phyloP scores from a whole-genome alignment of 2,329 filamentous ascomycete genomes.

The Aspergillus niger region DNA sequence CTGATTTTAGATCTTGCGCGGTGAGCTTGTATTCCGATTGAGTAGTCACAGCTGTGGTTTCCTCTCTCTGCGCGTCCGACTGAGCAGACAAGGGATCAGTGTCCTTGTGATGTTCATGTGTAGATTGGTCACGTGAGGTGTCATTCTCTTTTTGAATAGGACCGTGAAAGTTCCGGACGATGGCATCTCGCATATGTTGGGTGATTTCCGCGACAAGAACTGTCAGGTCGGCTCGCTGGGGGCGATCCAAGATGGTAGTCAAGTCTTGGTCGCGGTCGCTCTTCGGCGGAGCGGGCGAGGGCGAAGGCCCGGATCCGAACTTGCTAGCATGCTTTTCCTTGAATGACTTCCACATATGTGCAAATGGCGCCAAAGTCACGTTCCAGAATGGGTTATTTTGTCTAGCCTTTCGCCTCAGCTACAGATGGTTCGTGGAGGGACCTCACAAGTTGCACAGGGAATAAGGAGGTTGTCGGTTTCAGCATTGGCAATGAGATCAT shows the following conservation, averaged over 20 bases:
- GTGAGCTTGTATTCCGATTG: constrained; percentile 14
- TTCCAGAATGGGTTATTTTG: neutral
- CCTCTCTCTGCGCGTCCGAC: constrained; percentile 3
- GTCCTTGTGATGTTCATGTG: constrained; percentile 29
- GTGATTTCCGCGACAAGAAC: constrained; percentile 43
- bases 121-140: constrained; percentile 21
- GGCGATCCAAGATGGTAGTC: constrained; percentile 43
- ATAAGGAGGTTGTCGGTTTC: constrained; percentile 12
- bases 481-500: constrained; percentile 19
- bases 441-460: neutral
- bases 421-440: constrained; percentile 1
- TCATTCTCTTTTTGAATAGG: constrained; percentile 14
- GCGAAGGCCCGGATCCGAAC: constrained; percentile 31
- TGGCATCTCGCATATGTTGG: constrained; percentile 42
- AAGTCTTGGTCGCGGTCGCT: constrained; percentile 41
- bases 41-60: neutral
- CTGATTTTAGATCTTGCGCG: constrained; percentile 55
- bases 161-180: constrained; percentile 42
- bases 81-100: constrained; percentile 3
- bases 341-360: constrained; percentile 35
- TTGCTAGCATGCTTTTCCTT: constrained; percentile 35
- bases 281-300: constrained; percentile 21
- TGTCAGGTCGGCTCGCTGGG: constrained; percentile 46
- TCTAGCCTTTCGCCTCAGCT: constrained; percentile 1
- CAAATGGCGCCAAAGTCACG: neutral